These are phyloP conservation scores for Pinus albicaulis DNA, from an alignment of 75 land plant species.

Conservation along the genomic window DNA sequence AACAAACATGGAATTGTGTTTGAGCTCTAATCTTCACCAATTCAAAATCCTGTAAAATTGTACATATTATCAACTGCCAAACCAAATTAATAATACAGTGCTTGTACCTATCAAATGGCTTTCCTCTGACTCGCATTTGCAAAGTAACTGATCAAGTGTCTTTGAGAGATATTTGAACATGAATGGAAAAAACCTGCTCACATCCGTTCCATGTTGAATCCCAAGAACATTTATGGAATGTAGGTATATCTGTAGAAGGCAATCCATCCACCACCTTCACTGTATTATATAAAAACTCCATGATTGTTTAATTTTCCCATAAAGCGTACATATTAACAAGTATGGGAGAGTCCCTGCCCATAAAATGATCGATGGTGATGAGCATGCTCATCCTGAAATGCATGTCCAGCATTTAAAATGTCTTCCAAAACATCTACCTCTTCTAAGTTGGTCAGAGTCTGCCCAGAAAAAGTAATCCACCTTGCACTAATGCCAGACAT, in stretches of 20 bases:
- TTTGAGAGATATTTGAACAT: neutral
- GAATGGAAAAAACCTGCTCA: neutral
- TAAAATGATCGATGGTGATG: neutral
- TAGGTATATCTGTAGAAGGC: neutral
- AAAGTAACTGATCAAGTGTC: neutral
- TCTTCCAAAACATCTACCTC: neutral
- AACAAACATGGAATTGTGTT: no score
- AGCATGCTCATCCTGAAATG: neutral
- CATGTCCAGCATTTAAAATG: neutral
- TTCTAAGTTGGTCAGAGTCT: neutral
- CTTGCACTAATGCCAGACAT: neutral
- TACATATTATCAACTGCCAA: no score
- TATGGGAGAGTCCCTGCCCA: neutral
- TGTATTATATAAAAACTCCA: neutral
- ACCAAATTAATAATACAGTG: no score
- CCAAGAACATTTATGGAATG: neutral
- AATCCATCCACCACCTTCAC: neutral
- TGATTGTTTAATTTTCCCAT: neutral
- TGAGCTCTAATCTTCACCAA: no score
- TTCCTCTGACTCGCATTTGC: neutral
- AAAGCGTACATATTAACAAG: neutral
- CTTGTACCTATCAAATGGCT: no score
- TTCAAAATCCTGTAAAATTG: no score
- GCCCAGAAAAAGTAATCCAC: neutral
- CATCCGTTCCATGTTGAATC: constrained; percentile 1